Evolutionary conservation across 169 alveolate species (phyloP).

Genomic region (Plasmodium cynomolgi): DNA sequence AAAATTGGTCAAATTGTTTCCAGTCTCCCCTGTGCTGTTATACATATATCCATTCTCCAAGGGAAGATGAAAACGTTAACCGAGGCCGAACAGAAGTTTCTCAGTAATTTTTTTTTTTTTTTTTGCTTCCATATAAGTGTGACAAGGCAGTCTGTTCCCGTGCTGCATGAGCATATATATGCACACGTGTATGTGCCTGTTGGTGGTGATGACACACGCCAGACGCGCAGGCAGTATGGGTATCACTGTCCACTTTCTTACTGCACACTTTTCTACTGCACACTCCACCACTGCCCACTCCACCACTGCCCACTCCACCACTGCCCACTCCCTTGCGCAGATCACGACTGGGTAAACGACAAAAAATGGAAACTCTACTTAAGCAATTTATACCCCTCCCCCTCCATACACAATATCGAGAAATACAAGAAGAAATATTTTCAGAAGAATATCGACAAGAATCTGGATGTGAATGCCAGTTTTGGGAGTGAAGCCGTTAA

Average conservation of each 20-base stretch:
- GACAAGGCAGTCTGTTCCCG: not conserved
- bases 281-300: not conserved
- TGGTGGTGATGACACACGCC: not conserved
- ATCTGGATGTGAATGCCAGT: constrained; percentile 37
- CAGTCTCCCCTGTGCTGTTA: not conserved
- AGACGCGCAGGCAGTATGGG: not conserved
- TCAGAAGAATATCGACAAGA: constrained; percentile 56
- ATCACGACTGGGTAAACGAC: constrained; percentile 75
- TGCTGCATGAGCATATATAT: not conserved
- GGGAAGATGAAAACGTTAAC: constrained; percentile 55
- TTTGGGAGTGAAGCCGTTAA: constrained; percentile 3
- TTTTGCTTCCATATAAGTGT: not conserved
- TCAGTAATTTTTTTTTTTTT: constrained; percentile 29
- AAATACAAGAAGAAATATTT: constrained; percentile 68
- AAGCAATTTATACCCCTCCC: constrained; percentile 58
- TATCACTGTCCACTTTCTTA: not conserved
- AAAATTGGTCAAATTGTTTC: not conserved
- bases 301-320: too few species aligned
- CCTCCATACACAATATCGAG: constrained; percentile 64
- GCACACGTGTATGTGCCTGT: not conserved
- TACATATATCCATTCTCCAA: not conserved
- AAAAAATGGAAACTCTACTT: constrained; percentile 54
- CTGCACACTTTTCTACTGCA: not conserved
- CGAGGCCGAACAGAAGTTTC: constrained; percentile 61
- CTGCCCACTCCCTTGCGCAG: not conserved